phyloP scores from a whole-genome alignment of 2,329 filamentous ascomycete genomes.

The Clarireedia monteithiana region DNA sequence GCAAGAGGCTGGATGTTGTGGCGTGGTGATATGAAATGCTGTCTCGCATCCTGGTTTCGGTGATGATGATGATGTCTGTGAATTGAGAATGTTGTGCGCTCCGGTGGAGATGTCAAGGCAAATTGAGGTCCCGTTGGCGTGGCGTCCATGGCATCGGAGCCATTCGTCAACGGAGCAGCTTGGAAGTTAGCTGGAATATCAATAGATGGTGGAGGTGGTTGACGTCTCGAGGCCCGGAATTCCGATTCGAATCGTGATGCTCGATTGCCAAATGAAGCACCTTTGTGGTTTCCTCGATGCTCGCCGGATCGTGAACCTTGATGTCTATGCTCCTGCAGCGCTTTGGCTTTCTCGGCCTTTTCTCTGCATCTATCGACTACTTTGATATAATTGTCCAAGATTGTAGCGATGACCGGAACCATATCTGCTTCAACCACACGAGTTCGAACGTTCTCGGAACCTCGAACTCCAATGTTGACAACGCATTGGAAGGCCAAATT shows the following conservation, averaged over 20 bases:
- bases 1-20: slow-evolving; percentile 59
- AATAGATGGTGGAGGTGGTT: slow-evolving; percentile 77
- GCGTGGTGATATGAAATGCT: slow-evolving; percentile 41
- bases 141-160: slow-evolving; percentile 46
- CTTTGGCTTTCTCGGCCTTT: slow-evolving; percentile 72
- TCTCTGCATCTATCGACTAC: slow-evolving; percentile 88
- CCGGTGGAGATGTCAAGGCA: slow-evolving; percentile 62
- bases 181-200: slow-evolving; percentile 59
- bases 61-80: slow-evolving; percentile 45
- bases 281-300: slow-evolving; percentile 26
- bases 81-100: slow-evolving; percentile 57
- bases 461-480: slow-evolving; percentile 95
- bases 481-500: slow-evolving; percentile 98
- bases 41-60: slow-evolving; percentile 43
- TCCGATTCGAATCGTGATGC: slow-evolving; percentile 47
- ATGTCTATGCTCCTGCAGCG: slow-evolving; percentile 30
- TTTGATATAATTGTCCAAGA: slow-evolving; percentile 96
- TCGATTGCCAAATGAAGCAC: slow-evolving; percentile 43
- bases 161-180: slow-evolving; percentile 38
- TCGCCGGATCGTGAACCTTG: slow-evolving; percentile 21
- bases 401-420: slow-evolving; percentile 97
- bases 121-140: slow-evolving; percentile 54
- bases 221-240: slow-evolving; percentile 59
- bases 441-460: slow-evolving; percentile 88
- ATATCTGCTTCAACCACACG: slow-evolving; percentile 97